Percentiles rank a stretch among this genome's conserved stretches.
Conservation (phyloP, 805 yeast genomes). For the Starmerella scarabaei region DNA sequence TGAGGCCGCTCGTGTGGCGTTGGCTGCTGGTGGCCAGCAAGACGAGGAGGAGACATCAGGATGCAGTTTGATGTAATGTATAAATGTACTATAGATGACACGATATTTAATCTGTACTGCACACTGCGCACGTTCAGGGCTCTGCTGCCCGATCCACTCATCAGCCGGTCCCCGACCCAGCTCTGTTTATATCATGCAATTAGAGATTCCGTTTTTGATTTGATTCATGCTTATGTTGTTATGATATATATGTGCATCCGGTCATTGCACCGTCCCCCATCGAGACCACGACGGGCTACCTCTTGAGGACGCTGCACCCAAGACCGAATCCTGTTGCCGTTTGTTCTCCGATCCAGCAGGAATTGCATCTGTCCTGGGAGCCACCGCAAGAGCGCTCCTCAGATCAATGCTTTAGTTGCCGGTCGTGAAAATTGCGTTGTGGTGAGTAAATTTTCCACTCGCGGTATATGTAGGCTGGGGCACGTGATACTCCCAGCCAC, state of each 20-base stretch:
- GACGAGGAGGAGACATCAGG: conserved; percentile 24
- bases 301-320: conserved; percentile 23
- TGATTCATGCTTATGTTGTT: no score
- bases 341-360: conserved; percentile 18
- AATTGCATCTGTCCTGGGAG: conserved; percentile 21
- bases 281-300: conserved; percentile 23
- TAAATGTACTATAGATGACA: background rate
- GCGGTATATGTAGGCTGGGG: background rate
- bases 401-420: conserved; percentile 20
- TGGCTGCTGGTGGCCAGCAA: conserved; percentile 67
- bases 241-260: conserved; percentile 14
- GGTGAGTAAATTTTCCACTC: conserved; percentile 7
- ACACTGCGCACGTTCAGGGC: background rate
- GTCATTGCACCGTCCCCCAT: conserved; percentile 22
- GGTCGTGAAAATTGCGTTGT: conserved; percentile 20
- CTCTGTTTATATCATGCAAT: no score
- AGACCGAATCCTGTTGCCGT: conserved; percentile 20
- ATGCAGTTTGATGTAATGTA: conserved; percentile 19
- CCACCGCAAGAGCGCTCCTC: conserved; percentile 20
- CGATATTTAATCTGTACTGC: background rate
- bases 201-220: no score
- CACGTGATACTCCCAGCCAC: background rate
- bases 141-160: background rate
- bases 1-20: conserved; percentile 95
- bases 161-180: no score